Base-by-base conservation (phyloP, 2,329 filamentous ascomycete genomes). In the Rutstroemia sp. region DNA sequence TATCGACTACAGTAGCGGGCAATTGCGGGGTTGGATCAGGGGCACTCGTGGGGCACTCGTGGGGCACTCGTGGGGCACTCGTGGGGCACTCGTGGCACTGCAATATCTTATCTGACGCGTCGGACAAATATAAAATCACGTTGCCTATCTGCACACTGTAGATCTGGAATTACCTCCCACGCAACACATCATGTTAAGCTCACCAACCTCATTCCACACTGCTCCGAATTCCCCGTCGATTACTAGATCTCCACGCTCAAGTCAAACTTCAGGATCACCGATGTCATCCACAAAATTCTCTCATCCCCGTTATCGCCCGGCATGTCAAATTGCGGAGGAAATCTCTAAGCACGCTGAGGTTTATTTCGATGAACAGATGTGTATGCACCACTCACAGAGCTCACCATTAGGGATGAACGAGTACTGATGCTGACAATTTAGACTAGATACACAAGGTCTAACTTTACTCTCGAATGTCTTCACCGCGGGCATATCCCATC, bases 391-490 rank as follows among this genome's bases (percentile, higher is more conserved):
- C 18, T 30, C 39, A 46, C 44, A 27, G 27, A 44, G 10, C 10
- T 34, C 30, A 12, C 30, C 4, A 16, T 18, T 3, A 37, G 45
- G 10, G 25, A 41, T 48, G 16, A n/a, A 39, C 3, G 42, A 44
- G 42, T 45, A 34, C 30, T 49, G 49, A 41, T 42, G 41, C 44
- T 54, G 30, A 54, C 37, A 49, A 42, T 25, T 10, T 45, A 19
- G 10, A 38, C 23, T 59, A 83, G 81, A 81, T 62, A 70, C 67
- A 10, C 75, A 79, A 64, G 84, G 83, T 10, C 77, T 90, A 34
- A 78, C 77, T 46, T 78, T 92, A 2, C 76, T 92, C 39, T 78
- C 79, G 27, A 82, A 79, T 64, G 74, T 85, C n/a, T 73, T 87
- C n/a, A 76, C 74, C 2, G 76, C 82, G 14, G 80, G 82, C 56